Evolutionary conservation across 2,329 filamentous ascomycete species (phyloP).

Genomic region (Ophiocordyceps camponoti-floridani): DNA sequence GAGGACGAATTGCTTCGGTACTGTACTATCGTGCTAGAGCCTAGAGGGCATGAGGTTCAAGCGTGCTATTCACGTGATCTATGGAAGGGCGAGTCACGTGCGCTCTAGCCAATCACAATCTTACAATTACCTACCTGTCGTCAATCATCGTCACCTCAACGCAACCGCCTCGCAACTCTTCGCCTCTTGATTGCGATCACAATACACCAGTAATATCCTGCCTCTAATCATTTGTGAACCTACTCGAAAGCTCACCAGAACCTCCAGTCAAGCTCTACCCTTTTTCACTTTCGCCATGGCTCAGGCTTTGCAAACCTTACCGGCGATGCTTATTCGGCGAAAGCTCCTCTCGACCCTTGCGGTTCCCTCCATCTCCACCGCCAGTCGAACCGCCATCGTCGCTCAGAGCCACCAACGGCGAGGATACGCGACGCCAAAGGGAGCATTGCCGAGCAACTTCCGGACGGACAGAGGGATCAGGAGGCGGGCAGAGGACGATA

Average conservation of each 20-base stretch:
- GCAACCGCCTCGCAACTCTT: neutral
- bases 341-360: constrained; percentile 9
- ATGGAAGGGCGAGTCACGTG: neutral
- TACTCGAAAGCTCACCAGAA: too few relatives aligned
- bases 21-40: too few relatives aligned
- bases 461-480: constrained; percentile 52
- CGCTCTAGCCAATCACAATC: neutral
- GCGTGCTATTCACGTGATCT: too few relatives aligned
- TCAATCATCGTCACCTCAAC: neutral
- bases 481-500: constrained; percentile 70
- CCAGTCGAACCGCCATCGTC: constrained; percentile 5
- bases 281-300: constrained; percentile 10
- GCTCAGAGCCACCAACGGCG: constrained; percentile 6
- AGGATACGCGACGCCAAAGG: constrained; percentile 50
- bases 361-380: constrained; percentile 7
- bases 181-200: neutral
- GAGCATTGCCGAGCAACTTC: constrained; percentile 67
- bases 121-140: neutral
- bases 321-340: constrained; percentile 17
- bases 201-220: too few relatives aligned
- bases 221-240: too few relatives aligned
- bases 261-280: neutral
- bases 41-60: too few relatives aligned
- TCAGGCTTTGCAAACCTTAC: constrained; percentile 13
- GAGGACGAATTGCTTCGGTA: too few relatives aligned